Evolutionary conservation across 805 yeast genomes (phyloP).

Genomic region (Grigorovia yakushimaensis): DNA sequence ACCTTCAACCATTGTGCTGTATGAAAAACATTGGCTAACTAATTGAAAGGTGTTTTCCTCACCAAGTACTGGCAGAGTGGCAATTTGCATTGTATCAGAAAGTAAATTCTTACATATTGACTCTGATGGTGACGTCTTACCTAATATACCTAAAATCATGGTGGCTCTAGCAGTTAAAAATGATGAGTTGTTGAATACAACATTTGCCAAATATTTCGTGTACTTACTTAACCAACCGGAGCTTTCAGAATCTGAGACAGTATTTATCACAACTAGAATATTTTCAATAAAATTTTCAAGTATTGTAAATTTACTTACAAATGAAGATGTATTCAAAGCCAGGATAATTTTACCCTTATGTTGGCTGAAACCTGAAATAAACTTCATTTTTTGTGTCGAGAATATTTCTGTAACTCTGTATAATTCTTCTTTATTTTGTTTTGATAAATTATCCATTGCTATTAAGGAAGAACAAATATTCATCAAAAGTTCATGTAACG

Average conservation of each 20-base stretch:
- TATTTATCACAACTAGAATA: slow-evolving; percentile 42
- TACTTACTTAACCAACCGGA: slow-evolving; percentile 55
- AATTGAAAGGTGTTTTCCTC: slow-evolving; percentile 24
- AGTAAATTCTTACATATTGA: slow-evolving; percentile 31
- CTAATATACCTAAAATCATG: slow-evolving; percentile 58
- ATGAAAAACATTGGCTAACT: slow-evolving; percentile 32
- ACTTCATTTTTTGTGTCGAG: slow-evolving; percentile 53
- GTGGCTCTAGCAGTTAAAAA: slow-evolving; percentile 60
- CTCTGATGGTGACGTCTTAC: slow-evolving; percentile 55
- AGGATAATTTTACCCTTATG: slow-evolving; percentile 33
- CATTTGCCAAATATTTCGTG: slow-evolving; percentile 52
- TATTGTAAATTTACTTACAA: slow-evolving; percentile 31
- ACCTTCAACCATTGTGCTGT: slow-evolving; percentile 33
- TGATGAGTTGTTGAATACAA: slow-evolving; percentile 47
- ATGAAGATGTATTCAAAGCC: slow-evolving; percentile 29
- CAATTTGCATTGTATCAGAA: slow-evolving; percentile 27
- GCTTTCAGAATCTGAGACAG: slow-evolving; percentile 37
- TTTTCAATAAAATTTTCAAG: slow-evolving; percentile 53
- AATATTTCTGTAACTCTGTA: slow-evolving; percentile 34
- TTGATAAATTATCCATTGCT: slow-evolving; percentile 43
- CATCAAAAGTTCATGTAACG: slow-evolving; percentile 49
- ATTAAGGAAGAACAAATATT: slow-evolving; percentile 64
- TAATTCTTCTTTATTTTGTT: slow-evolving; percentile 32
- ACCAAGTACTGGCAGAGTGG: slow-evolving; percentile 27
- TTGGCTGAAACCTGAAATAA: slow-evolving; percentile 62